Base-by-base conservation (phyloP, 352 stramenopile species). In the Phytophthora podocarpi region DNA sequence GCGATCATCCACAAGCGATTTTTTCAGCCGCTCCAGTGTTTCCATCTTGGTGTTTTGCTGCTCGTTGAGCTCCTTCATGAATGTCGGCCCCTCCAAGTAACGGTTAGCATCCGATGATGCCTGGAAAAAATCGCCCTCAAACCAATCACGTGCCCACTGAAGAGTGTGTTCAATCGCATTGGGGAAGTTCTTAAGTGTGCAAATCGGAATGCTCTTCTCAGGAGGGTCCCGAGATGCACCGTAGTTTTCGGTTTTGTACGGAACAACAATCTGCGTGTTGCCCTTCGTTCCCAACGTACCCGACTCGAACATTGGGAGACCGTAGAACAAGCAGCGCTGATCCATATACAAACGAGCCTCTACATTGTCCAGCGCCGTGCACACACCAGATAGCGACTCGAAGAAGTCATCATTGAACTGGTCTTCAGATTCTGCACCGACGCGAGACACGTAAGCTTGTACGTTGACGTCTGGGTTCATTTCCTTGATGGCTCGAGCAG, bases 111-210 rank as follows among this genome's bases (percentile, higher is more conserved):
- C 97, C 28, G 98, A 96, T 5, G 96, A 90, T 11, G 85, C 87
- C 64, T 99, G 96, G 65, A 98, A 98, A 78, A 99, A 99, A 48
- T 96, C 90, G 18, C 97, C 97, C 76, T 99, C 97, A 75, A 99
- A 99, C 86, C 95, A 99, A 76, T 99, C 97, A 31, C 98, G 90
- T 21, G 97, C 97, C 97, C 97, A 99, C 70, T 99, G 96, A 13
- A 99, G 74, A 13, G 96, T 99, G 79, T 99, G 98, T 60, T 99
- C 96, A 68, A 99, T 99, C 40, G 98, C 93, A 74, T 99, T 99
- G 3, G 98, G 98, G 65, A 99, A 99, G 80, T 99, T 99, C 81
- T 99, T 99, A 18, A 99, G 80, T 1, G 98, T 99, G 68, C 98
- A 99, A 46, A 99, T 97, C 8, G 98, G 98, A 70, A 99, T 99